Percentiles rank a stretch among this genome's conserved stretches.
Evolutionary conservation across 2,329 filamentous ascomycete species (phyloP).

Genomic region (Stemphylium vesicarium): DNA sequence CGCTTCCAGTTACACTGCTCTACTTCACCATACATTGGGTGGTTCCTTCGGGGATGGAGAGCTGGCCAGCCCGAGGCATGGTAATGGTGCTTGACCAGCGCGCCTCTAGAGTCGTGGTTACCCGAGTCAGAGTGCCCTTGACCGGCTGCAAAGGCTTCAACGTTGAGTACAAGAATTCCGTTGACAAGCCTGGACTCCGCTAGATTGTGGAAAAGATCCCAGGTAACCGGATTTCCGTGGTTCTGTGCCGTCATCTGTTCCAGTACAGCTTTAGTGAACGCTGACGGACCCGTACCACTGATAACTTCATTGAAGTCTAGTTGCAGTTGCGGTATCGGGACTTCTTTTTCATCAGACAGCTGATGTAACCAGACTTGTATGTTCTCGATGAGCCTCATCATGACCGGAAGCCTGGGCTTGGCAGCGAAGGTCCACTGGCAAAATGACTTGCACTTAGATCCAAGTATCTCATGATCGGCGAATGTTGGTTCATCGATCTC

Average conservation of each 20-base stretch:
- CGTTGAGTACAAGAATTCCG: slow-evolving; percentile 70
- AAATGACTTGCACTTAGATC: slow-evolving; percentile 72
- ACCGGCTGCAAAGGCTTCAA: slow-evolving; percentile 75
- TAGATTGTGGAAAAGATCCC: slow-evolving; percentile 70
- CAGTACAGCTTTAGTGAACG: slow-evolving; percentile 70
- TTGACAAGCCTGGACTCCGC: slow-evolving; percentile 70
- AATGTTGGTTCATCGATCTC: slow-evolving; percentile 75
- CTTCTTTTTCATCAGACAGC: slow-evolving; percentile 64
- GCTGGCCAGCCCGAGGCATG: slow-evolving; percentile 76
- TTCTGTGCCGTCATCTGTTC: slow-evolving; percentile 64
- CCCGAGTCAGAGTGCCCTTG: slow-evolving; percentile 76
- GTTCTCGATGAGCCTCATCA: slow-evolving; percentile 71
- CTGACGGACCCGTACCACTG: slow-evolving; percentile 73
- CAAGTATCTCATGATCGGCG: slow-evolving; percentile 67
- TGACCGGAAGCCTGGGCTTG: slow-evolving; percentile 70
- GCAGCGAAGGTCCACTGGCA: slow-evolving; percentile 79
- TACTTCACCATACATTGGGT: slow-evolving; percentile 73
- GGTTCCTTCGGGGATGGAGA: slow-evolving; percentile 68
- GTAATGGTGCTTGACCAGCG: slow-evolving; percentile 76
- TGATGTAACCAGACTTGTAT: slow-evolving; percentile 71
- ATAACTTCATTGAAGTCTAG: slow-evolving; percentile 77
- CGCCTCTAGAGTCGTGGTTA: slow-evolving; percentile 69
- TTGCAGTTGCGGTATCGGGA: slow-evolving; percentile 65
- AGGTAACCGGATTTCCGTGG: slow-evolving; percentile 58
- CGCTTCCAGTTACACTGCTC: slow-evolving; percentile 73